Base-by-base conservation (phyloP, 2,329 filamentous ascomycete genomes). In the Cytospora mali region DNA sequence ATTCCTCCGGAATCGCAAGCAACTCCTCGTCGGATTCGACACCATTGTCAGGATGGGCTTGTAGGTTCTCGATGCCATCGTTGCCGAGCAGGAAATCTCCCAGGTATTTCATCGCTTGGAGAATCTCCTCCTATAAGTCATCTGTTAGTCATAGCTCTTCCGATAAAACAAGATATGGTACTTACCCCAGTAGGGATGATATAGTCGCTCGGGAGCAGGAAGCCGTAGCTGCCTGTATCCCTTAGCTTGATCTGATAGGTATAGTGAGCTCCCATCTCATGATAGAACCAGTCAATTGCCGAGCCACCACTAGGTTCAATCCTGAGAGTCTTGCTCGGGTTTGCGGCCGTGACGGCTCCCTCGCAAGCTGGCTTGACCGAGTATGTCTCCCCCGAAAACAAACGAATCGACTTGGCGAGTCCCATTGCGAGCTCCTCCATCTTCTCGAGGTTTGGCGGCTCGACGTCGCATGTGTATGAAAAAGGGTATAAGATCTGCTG, bases 401-500 rank as follows among this genome's bases (percentile, higher is more conserved):
- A 80, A 18, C 93, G 86, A 69, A 98, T 96, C 9, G 93, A 89
- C 75, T 97, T 97, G 62, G 92, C 90, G 29, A 99, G 83, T 28
- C 93, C 94, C 61, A 93, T 84, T 1, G 89, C 95, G 21, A 98
- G 83, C 75, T 99, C 95, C 75, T 97, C 87, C 1, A 99, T 84
- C 69, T 96, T 96, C 76, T 99, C 95, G 18, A 95, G 80, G 42
- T 93, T 93, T 0, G 94, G 93, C 14, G 95, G 94, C 29, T 88
- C 80, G 6, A 84, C 81, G 6, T 81, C 78, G 79, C 95, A 99
- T 14, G 91, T 91, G 76, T 92, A 97, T 6, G 91, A 88, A 74
- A 93, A 98, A 0, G 95, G 95, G 73, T 95, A 97, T 10, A 98
- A 82, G 25, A 99, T 89, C 75, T 97, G 91, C 76, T 99, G 93